phyloP scores from a whole-genome alignment of 306 rosid species.

The Glycine tomentella region DNA sequence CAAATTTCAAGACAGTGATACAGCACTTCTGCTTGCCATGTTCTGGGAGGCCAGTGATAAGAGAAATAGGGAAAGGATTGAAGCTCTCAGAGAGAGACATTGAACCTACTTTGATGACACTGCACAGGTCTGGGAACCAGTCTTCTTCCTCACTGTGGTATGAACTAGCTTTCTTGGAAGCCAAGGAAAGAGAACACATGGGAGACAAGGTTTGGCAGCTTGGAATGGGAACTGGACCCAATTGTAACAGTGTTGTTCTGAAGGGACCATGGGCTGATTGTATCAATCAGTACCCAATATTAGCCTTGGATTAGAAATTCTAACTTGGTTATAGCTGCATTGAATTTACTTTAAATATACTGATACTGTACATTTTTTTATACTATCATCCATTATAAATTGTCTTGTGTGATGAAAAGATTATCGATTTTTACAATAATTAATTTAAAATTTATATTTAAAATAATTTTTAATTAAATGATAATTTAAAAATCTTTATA shows the following conservation, averaged over 20 bases:
- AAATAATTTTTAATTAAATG: too few relatives aligned
- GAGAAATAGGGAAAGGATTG: constrained; percentile 73
- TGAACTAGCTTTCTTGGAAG: constrained; percentile 88
- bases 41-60: constrained; percentile 68
- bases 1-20: constrained; percentile 72
- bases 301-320: constrained; percentile 1
- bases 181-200: constrained; percentile 61
- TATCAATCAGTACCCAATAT: constrained; percentile 63
- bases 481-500: too few relatives aligned
- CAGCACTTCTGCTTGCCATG: constrained; percentile 76
- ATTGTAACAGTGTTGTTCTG: constrained; percentile 67
- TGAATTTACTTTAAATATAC: too few relatives aligned
- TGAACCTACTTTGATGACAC: constrained; percentile 81
- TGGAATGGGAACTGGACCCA: constrained; percentile 88
- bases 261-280: constrained; percentile 78
- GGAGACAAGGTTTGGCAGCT: constrained; percentile 75
- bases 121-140: constrained; percentile 85
- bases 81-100: constrained; percentile 67
- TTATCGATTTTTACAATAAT: too few relatives aligned
- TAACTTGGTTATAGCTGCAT: too few relatives aligned
- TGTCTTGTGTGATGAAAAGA: too few relatives aligned
- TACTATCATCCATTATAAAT: too few relatives aligned
- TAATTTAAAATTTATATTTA: too few relatives aligned
- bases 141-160: constrained; percentile 85
- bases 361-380: too few relatives aligned